Evolutionary conservation across 257 asterid species (phyloP), one percentile per base, ranked within the genome.

Genomic region (Misopates orontium): DNA sequence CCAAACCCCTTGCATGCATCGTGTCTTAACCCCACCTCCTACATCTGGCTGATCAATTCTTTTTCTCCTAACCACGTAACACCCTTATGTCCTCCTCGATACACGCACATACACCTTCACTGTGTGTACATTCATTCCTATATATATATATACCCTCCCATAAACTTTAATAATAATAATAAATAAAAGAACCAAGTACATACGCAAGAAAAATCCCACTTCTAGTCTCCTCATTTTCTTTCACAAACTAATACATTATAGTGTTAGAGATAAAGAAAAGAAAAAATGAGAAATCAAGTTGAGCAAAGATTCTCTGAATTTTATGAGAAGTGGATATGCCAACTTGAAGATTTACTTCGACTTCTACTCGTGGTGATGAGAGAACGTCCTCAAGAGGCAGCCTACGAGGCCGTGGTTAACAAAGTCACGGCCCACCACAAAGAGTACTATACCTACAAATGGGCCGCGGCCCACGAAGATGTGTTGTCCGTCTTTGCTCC

Each of bases 391-490:
- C 59, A 70, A 0, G 77, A 61, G 2, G 42, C 40, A 5, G 64
- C 21, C n/a, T 60, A 54, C 4, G 59, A 64, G 6, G 48, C 77
- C 19, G 12, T 81, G 7, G 75, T 81, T 17, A 60, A 71, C 9
- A 83, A 71, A 53, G 55, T 89, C 51, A 85, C 88, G 0, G 55
- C 85, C n/a, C 95, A 85, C n/a, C 87, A 89, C 80, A 87, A 83
- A 24, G 84, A 83, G 1, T 83, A 73, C 78, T 89, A 87, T 75
- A 76, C 75, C 1, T 65, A 55, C 20, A 87, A 89, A 50, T 89
- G 94, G 96, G 85, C 83, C 0, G 64, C 79, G 0, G 95, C 95
- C 0, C 85, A 76, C 7, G 83, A 81, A 13, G 95, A 89, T 5
- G 79, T 82, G 0, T 19, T 84, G 18, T 82, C 82, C 13, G 85